Evolutionary conservation across 495 filamentous ascomycete species (phyloP).

Genomic region (Neohortaea acidophila): DNA sequence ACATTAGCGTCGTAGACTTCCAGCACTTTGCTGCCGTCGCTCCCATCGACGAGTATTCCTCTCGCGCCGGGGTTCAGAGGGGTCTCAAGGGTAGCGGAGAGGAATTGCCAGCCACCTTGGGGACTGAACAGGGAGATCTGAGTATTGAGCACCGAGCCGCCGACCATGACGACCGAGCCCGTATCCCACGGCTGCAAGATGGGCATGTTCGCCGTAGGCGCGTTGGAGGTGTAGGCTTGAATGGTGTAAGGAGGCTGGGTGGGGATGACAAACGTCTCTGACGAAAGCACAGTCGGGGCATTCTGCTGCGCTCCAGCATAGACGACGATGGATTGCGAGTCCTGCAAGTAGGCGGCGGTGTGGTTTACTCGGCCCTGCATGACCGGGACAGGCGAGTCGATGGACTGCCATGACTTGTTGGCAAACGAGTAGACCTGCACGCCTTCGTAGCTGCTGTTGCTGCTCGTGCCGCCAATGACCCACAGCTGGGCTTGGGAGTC

Average conservation of each 20-base stretch:
- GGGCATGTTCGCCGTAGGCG: slow-evolving; percentile 50
- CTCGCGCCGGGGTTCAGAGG: slow-evolving; percentile 41
- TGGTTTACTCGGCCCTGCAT: slow-evolving; percentile 59
- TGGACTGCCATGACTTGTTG: slow-evolving; percentile 58
- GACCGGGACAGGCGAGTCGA: slow-evolving; percentile 37
- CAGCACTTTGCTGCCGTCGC: slow-evolving; percentile 71
- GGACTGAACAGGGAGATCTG: slow-evolving; percentile 50
- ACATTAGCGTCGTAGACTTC: slow-evolving; percentile 62
- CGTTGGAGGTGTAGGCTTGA: slow-evolving; percentile 32
- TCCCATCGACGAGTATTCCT: slow-evolving; percentile 47
- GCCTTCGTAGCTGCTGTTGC: slow-evolving; percentile 46
- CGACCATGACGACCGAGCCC: slow-evolving; percentile 57
- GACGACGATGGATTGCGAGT: slow-evolving; percentile 55
- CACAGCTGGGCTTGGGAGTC: slow-evolving; percentile 50
- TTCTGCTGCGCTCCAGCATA: slow-evolving; percentile 58
- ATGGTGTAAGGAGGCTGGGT: slow-evolving; percentile 46
- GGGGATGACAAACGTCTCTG: slow-evolving; percentile 61
- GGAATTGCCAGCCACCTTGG: slow-evolving; percentile 45
- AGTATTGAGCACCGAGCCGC: slow-evolving; percentile 50
- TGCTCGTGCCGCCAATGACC: slow-evolving; percentile 60
- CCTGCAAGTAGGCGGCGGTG: slow-evolving; percentile 58
- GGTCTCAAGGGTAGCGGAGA: slow-evolving; percentile 43
- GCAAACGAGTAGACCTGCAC: slow-evolving; percentile 71
- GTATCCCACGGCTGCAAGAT: slow-evolving; percentile 65
- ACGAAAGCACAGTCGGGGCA: slow-evolving; percentile 37